Conservation (phyloP, 768 basidiomycete species). For the Mycena belliarum region DNA sequence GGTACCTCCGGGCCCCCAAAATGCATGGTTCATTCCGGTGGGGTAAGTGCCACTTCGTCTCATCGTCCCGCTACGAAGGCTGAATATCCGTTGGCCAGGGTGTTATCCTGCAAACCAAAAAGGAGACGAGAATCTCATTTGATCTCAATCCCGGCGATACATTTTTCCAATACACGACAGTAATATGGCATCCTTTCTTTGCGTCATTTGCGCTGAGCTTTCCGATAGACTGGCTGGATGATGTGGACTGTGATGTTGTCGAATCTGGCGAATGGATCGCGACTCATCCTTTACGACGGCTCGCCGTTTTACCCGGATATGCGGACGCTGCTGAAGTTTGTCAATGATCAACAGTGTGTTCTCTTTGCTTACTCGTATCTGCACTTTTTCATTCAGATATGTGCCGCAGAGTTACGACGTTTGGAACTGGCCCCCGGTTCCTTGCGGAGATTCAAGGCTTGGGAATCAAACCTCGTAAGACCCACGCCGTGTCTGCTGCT, state of each 20-base stretch:
- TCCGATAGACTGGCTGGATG: not conserved
- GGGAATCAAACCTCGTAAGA: slow-evolving; percentile 39
- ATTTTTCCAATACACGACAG: slow-evolving; percentile 76
- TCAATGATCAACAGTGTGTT: too few relatives aligned
- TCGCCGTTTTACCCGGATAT: slow-evolving; percentile 53
- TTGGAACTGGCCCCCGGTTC: slow-evolving; percentile 46
- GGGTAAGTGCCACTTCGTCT: slow-evolving; percentile 43
- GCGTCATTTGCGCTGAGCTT: not conserved
- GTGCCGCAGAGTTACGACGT: slow-evolving; percentile 30
- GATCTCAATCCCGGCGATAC: slow-evolving; percentile 50
- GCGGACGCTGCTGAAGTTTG: slow-evolving; percentile 32
- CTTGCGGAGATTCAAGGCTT: slow-evolving; percentile 46
- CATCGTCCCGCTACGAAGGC: not conserved
- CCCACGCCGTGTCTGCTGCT: too few relatives aligned
- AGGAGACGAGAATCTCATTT: slow-evolving; percentile 48
- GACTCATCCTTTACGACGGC: slow-evolving; percentile 50
- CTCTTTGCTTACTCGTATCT: too few relatives aligned
- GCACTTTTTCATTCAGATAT: too few relatives aligned
- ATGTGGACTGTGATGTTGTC: slow-evolving; percentile 68
- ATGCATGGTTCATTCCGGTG: slow-evolving; percentile 78
- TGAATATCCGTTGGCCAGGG: slow-evolving; percentile 45
- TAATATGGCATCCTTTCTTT: slow-evolving; percentile 30
- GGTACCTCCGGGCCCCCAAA: slow-evolving; percentile 88
- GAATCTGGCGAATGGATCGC: slow-evolving; percentile 40
- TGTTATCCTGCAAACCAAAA: slow-evolving; percentile 68